Evolutionary conservation across 1,284 basidiomycete genomes (phyloP), one percentile per base, ranked within the genome.

Genomic region (Melanopsichium pennsylvanicum): DNA sequence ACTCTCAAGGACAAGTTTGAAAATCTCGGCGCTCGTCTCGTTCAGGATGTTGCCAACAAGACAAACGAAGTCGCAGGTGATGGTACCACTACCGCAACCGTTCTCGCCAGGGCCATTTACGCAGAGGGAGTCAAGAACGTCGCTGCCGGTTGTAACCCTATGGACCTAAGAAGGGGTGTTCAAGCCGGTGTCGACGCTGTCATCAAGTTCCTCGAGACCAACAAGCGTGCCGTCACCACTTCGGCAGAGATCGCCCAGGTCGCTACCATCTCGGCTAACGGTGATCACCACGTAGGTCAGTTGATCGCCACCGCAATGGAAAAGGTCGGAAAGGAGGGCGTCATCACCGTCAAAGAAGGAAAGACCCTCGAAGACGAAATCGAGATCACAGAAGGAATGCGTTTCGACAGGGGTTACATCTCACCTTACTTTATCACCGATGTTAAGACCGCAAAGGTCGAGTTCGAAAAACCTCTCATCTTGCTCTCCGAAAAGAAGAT

Each of bases 251-350:
- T 98, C 79, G 93, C 95, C 19, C 91, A 93, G 83, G 94, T 98
- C 66, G 95, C 95, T 16, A 98, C 95, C 76, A 98, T 98, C 83
- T 96, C 93, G 36, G 95, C 94, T 54, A 98, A 98, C 83, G 95
- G 94, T 62, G 94, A 97, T 84, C 86, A 85, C 18, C 93, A 97
- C 82, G 87, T 98, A 73, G 95, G 95, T 50, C 88, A 90, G 82
- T 87, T 98, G 79, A 97, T 97, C 83, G 93, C 95, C n/a, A 92
- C 93, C 81, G 95, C 95, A 3, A 97, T 97, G 95, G 95, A 97
- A 85, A 97, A 97, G 84, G 95, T 97, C 66, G 95, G 95, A 82
- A 97, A 97, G 85, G 95, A 98, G 84, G 95, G 95, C 83, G 95
- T 97, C 81, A 97, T 98, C 85, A 98, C 95, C 61, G 94, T 98